phyloP scores from a whole-genome alignment of 2,329 filamentous ascomycete genomes.

The Penicillium sp. region DNA sequence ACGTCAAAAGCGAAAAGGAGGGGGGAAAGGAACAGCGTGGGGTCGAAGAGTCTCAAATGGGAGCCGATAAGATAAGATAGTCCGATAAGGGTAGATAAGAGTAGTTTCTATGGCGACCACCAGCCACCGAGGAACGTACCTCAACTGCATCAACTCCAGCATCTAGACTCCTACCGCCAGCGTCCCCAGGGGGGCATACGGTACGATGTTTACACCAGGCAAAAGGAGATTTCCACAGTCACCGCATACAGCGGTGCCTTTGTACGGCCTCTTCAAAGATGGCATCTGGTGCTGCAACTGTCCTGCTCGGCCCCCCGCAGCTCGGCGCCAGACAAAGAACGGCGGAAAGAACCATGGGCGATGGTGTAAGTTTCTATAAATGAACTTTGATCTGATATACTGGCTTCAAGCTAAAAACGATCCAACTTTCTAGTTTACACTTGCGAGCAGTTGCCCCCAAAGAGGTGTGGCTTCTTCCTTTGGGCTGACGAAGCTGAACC shows the following conservation, averaged over 20 bases:
- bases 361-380: slow-evolving; percentile 51
- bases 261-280: slow-evolving; percentile 50
- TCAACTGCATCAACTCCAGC: neutral
- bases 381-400: neutral
- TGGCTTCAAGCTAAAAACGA: neutral
- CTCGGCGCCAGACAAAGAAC: slow-evolving; percentile 64
- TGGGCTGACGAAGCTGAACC: slow-evolving; percentile 65
- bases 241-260: slow-evolving; percentile 31
- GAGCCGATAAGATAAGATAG: slow-evolving; percentile 19
- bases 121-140: neutral
- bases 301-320: slow-evolving; percentile 58
- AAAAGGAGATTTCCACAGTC: slow-evolving; percentile 23
- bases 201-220: slow-evolving; percentile 35
- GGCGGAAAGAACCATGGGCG: slow-evolving; percentile 61
- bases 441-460: slow-evolving; percentile 58
- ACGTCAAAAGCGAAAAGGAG: neutral
- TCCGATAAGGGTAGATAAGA: slow-evolving; percentile 2
- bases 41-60: neutral
- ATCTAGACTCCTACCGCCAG: neutral
- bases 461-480: slow-evolving; percentile 65
- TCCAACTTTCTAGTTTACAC: slow-evolving; percentile 55
- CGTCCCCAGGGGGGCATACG: neutral
- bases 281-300: slow-evolving; percentile 63
- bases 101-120: slow-evolving; percentile 35
- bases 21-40: slow-evolving; percentile 1